Percentiles rank a stretch among this genome's conserved stretches.
Evolutionary conservation across 768 basidiomycete genomes (phyloP).

Genomic region (Calocera viscosa): DNA sequence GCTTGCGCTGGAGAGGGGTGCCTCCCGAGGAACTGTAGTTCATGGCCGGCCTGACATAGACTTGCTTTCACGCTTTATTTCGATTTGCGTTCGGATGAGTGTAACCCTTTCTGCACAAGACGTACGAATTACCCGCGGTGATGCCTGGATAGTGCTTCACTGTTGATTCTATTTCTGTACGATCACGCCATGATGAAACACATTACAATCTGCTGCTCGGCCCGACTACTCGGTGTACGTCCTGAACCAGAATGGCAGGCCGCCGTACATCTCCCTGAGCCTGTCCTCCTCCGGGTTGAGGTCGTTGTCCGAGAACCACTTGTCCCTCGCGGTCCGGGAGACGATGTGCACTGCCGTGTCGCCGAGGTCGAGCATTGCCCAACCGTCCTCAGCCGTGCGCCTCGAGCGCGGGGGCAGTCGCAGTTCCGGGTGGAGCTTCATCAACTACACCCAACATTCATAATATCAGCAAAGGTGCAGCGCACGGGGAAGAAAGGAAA

Average conservation of each 20-base stretch:
- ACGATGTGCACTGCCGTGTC: constrained; percentile 68
- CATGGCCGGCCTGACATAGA: too few relatives aligned
- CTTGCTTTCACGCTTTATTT: too few relatives aligned
- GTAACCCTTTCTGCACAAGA: too few relatives aligned
- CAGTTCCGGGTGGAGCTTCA: constrained; percentile 8
- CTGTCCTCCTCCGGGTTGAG: not conserved
- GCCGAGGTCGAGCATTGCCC: constrained; percentile 76
- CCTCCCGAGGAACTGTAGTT: too few relatives aligned
- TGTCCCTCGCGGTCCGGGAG: constrained; percentile 50
- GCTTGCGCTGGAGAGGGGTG: too few relatives aligned
- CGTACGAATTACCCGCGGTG: too few relatives aligned
- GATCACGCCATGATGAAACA: too few relatives aligned
- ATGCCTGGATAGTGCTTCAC: too few relatives aligned
- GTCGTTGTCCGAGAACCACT: constrained; percentile 39
- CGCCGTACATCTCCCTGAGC: not conserved
- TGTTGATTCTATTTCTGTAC: not conserved
- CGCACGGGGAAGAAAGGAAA: not conserved
- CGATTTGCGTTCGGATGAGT: too few relatives aligned
- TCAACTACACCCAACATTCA: constrained; percentile 1
- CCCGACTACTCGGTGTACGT: not conserved
- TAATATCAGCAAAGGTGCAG: too few relatives aligned
- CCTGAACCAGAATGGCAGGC: not conserved
- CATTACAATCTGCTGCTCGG: not conserved
- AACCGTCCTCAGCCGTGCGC: constrained; percentile 42
- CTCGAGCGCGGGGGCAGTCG: constrained; percentile 33